phyloP scores from a whole-genome alignment of 768 basidiomycete species.

The Suillus sp. region DNA sequence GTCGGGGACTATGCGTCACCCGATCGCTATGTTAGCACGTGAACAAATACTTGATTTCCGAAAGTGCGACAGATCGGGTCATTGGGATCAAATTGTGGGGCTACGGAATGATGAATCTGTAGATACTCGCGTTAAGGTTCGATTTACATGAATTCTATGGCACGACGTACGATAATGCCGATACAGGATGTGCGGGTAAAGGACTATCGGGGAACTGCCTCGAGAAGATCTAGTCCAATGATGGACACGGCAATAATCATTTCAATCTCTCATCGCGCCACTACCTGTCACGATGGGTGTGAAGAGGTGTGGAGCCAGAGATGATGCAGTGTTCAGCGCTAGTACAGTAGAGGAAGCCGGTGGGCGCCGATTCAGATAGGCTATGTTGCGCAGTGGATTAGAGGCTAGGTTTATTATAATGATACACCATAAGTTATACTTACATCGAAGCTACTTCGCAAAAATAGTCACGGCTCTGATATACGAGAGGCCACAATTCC shows the following conservation, averaged over 20 bases:
- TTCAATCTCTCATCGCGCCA: neutral
- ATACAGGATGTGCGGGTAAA: neutral
- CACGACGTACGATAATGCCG: neutral
- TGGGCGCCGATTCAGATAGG: neutral
- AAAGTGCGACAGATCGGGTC: neutral
- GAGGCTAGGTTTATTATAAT: neutral
- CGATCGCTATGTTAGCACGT: neutral
- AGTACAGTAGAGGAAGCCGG: neutral
- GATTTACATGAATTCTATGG: neutral
- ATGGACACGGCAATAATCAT: neutral
- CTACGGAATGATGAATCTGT: neutral
- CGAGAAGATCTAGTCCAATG: neutral
- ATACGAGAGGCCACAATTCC: neutral
- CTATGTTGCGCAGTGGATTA: neutral
- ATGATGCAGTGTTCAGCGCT: neutral
- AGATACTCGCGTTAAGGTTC: neutral
- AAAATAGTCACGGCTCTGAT: neutral
- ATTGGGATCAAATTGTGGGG: neutral
- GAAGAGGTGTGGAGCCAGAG: neutral
- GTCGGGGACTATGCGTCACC: neutral
- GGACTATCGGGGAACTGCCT: neutral
- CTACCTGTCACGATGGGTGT: neutral
- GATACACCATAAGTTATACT: neutral
- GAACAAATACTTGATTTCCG: neutral
- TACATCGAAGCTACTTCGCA: neutral